Evolutionary conservation across 2,329 filamentous ascomycete species (phyloP).

Genomic region (Colletotrichum caudatum): DNA sequence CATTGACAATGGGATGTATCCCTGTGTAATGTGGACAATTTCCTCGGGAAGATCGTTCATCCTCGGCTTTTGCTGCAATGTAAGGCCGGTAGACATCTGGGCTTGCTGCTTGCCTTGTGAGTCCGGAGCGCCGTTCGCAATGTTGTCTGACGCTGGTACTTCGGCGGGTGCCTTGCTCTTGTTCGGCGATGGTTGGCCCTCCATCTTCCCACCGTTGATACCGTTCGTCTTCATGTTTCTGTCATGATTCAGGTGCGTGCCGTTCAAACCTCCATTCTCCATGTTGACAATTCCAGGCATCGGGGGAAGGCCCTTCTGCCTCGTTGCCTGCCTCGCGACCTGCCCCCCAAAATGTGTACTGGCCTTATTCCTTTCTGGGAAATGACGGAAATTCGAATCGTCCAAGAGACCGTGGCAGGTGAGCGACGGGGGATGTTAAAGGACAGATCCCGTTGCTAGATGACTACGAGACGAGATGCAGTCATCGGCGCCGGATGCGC

Average conservation of each 20-base stretch:
- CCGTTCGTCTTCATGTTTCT: conserved; percentile 61
- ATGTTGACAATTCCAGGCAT: conserved; percentile 68
- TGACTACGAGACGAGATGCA: conserved; percentile 29
- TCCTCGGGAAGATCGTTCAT: conserved; percentile 72
- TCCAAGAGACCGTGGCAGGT: conserved; percentile 9
- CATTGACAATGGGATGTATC: conserved; percentile 80
- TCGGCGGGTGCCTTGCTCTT: conserved; percentile 49
- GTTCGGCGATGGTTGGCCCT: conserved; percentile 46
- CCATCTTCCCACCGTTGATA: conserved; percentile 53
- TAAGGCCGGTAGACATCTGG: conserved; percentile 33
- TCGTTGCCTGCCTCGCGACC: conserved; percentile 40
- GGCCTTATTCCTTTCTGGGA: neutral
- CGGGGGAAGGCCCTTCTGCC: conserved; percentile 43
- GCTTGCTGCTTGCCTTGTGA: conserved; percentile 42
- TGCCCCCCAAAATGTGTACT: conserved; percentile 28
- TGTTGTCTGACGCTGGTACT: conserved; percentile 43
- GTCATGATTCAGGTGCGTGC: conserved; percentile 67
- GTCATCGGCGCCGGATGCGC: conserved; percentile 43
- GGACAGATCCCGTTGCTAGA: conserved; percentile 29
- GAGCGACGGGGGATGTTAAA: conserved; percentile 16
- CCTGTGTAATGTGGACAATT: conserved; percentile 78
- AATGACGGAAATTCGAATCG: neutral
- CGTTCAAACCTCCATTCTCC: conserved; percentile 67
- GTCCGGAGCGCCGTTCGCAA: conserved; percentile 45
- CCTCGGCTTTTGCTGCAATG: conserved; percentile 43